Conservation (phyloP, 805 yeast species). For the Saccharomycopsis schoenii region DNA sequence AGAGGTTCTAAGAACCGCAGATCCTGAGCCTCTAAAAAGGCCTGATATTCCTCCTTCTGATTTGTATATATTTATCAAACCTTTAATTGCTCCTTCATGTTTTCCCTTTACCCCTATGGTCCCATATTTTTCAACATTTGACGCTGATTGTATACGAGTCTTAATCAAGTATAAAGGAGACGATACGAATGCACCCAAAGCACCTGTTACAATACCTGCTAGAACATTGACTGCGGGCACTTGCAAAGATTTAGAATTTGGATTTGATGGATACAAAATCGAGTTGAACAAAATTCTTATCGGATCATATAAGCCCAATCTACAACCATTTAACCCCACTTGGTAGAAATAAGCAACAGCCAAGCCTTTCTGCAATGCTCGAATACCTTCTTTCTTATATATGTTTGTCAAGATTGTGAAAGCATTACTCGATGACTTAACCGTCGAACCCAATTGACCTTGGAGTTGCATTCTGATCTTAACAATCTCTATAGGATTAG, state of each 20-base stretch:
- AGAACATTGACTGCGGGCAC: constrained; percentile 51
- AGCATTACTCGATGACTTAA: constrained; percentile 65
- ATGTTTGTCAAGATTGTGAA: constrained; percentile 72
- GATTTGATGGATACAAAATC: constrained; percentile 38
- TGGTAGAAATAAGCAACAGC: constrained; percentile 86
- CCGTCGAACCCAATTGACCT: constrained; percentile 68
- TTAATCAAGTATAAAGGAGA: constrained; percentile 89
- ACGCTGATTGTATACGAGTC: constrained; percentile 94
- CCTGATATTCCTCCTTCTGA: constrained; percentile 76
- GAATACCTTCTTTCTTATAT: constrained; percentile 70
- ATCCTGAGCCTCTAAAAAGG: constrained; percentile 82
- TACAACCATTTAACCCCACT: constrained; percentile 83
- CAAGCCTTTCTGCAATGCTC: constrained; percentile 85
- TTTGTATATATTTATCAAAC: constrained; percentile 49
- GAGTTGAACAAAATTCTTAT: constrained; percentile 51
- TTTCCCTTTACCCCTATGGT: not conserved
- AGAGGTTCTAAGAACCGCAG: constrained; percentile 90
- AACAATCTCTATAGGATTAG: constrained; percentile 91
- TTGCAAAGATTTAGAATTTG: constrained; percentile 41
- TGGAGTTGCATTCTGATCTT: constrained; percentile 95
- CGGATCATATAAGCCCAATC: constrained; percentile 93
- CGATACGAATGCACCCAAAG: constrained; percentile 80
- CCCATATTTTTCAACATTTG: constrained; percentile 30
- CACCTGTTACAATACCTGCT: constrained; percentile 79
- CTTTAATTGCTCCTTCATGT: constrained; percentile 36